Percentiles rank a stretch among this genome's conserved stretches.
phyloP scores from a whole-genome alignment of 2,329 filamentous ascomycete genomes.

The Penicillium sp. region DNA sequence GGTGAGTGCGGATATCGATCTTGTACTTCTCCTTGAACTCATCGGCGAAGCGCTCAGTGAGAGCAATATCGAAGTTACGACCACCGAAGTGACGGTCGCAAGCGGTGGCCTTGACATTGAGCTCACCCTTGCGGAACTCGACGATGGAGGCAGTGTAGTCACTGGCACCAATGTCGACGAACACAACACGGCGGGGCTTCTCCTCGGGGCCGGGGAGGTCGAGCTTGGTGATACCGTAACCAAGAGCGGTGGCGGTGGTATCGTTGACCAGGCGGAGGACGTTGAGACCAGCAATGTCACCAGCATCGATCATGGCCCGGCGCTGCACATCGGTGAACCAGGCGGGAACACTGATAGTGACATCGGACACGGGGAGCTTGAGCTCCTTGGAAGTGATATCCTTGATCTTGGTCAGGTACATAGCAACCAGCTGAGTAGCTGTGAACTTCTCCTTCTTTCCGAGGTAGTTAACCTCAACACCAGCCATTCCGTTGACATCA shows the following conservation, averaged over 20 bases:
- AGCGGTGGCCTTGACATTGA: conserved; percentile 87
- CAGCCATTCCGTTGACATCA: conserved; percentile 91
- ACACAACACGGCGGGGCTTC: conserved; percentile 85
- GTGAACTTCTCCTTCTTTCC: conserved; percentile 95
- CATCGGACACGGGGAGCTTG: conserved; percentile 85
- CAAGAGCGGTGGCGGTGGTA: conserved; percentile 91
- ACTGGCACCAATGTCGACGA: conserved; percentile 94
- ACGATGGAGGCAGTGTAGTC: conserved; percentile 94
- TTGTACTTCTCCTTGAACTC: conserved; percentile 99
- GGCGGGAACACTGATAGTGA: conserved; percentile 90
- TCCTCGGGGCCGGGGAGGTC: conserved; percentile 87
- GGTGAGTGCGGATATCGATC: conserved; percentile 88
- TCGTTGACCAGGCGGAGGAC: conserved; percentile 95
- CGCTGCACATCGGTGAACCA: conserved; percentile 98
- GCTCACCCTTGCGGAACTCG: conserved; percentile 95
- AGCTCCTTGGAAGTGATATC: conserved; percentile 83
- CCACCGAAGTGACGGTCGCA: conserved; percentile 97
- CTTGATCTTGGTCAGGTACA: conserved; percentile 95
- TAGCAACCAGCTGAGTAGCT: conserved; percentile 89
- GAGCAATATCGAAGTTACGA: conserved; percentile 91
- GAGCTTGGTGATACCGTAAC: conserved; percentile 96
- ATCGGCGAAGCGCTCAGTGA: conserved; percentile 90
- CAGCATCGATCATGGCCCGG: conserved; percentile 82
- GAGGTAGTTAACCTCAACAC: conserved; percentile 88
- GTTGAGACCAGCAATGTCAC: conserved; percentile 92